A percentile compares a stretch with the other conserved stretches of the same genome.
phyloP scores from a whole-genome alignment of 805 yeast species.

The Candida succiphila region DNA sequence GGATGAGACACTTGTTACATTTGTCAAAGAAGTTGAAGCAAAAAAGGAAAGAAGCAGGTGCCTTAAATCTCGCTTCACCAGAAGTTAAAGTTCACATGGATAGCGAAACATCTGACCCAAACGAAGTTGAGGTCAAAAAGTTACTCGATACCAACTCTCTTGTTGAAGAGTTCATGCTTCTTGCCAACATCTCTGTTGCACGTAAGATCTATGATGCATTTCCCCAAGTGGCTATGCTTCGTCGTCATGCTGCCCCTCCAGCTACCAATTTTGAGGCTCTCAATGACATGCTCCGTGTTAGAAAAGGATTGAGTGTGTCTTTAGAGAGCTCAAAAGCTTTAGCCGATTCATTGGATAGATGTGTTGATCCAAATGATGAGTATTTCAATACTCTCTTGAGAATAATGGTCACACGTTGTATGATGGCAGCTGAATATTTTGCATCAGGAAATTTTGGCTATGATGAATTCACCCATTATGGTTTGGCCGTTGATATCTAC shows the following conservation, averaged over 20 bases:
- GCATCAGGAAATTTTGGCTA: conserved; percentile 84
- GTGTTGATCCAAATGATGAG: conserved; percentile 74
- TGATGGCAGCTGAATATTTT: conserved; percentile 99
- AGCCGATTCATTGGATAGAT: conserved; percentile 88
- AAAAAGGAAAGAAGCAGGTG: conserved; percentile 88
- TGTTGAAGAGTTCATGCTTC: conserved; percentile 96
- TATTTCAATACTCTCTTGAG: conserved; percentile 89
- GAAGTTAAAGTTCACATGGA: conserved; percentile 97
- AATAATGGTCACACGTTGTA: conserved; percentile 96
- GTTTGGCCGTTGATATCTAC: conserved; percentile 93
- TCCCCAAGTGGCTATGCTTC: conserved; percentile 97
- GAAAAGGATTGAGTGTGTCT: conserved; percentile 67
- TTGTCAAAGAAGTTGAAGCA: conserved; percentile 82
- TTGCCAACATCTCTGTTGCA: conserved; percentile 95
- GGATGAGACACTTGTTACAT: conserved; percentile 73
- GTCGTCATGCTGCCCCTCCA: conserved; percentile 98
- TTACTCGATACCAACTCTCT: conserved; percentile 85
- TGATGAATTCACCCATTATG: conserved; percentile 92
- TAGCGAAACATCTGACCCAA: conserved; percentile 94
- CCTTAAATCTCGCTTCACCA: conserved; percentile 92
- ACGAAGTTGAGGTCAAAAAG: conserved; percentile 87
- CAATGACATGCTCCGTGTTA: conserved; percentile 78
- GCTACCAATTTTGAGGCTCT: conserved; percentile 82
- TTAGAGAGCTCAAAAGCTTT: conserved; percentile 81
- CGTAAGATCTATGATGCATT: conserved; percentile 83